Percentiles rank a stretch among this genome's conserved stretches.
These are phyloP conservation scores for Aspergillus amoenus DNA, from an alignment of 2,329 filamentous ascomycete species.

Conservation along the genomic window DNA sequence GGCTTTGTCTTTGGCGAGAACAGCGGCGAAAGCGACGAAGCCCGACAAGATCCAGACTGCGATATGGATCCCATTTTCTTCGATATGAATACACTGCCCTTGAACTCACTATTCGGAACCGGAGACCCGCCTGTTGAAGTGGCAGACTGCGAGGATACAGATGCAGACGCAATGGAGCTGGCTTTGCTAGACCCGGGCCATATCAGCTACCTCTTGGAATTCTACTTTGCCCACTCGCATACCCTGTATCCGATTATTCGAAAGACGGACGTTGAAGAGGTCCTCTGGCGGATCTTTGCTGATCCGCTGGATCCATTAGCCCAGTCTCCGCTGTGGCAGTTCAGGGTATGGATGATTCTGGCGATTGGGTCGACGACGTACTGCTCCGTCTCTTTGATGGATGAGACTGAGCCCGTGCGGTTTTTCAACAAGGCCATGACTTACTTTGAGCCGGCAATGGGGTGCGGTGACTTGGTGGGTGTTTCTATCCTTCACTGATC, in stretches of 20 bases:
- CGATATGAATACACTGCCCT: not conserved
- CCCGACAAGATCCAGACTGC: no score
- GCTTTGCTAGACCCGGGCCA: not conserved
- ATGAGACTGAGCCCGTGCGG: slow-evolving; percentile 44
- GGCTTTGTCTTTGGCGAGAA: slow-evolving; percentile 41
- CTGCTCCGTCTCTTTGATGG: slow-evolving; percentile 44
- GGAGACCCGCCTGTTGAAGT: not conserved
- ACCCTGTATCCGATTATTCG: slow-evolving; percentile 49
- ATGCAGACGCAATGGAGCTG: slow-evolving; percentile 12
- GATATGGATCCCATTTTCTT: no score
- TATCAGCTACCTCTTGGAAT: slow-evolving; percentile 30
- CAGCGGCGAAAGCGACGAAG: not conserved
- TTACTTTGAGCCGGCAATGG: slow-evolving; percentile 43
- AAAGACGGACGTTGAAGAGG: slow-evolving; percentile 29
- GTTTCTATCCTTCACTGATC: not conserved
- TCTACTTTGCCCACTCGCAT: slow-evolving; percentile 51
- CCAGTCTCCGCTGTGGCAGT: slow-evolving; percentile 37
- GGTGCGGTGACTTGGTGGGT: slow-evolving; percentile 41
- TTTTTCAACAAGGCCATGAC: slow-evolving; percentile 48
- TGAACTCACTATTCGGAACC: slow-evolving; percentile 2
- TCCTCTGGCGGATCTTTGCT: slow-evolving; percentile 27
- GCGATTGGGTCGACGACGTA: slow-evolving; percentile 50
- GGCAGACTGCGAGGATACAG: no score
- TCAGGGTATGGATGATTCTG: slow-evolving; percentile 51
- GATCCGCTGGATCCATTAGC: slow-evolving; percentile 29